phyloP scores from a whole-genome alignment of 2,329 filamentous ascomycete genomes.

The Diaporthe sp. region DNA sequence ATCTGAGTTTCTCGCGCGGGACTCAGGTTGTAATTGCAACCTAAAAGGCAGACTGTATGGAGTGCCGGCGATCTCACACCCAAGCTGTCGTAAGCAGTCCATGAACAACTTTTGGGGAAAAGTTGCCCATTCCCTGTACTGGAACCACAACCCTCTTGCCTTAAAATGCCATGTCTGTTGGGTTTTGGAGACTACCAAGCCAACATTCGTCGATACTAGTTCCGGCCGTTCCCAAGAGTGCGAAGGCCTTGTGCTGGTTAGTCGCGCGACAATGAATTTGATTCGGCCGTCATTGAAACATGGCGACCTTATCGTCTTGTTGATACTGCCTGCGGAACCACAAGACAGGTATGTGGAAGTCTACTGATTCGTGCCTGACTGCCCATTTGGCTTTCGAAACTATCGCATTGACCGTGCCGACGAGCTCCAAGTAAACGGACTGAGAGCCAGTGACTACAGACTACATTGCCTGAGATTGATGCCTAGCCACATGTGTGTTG shows the following conservation, averaged over 20 bases:
- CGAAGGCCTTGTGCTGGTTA: neutral
- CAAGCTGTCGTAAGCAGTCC: neutral
- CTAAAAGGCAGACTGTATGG: neutral
- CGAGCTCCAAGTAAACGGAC: neutral
- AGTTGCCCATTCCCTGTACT: neutral
- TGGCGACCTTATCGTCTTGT: neutral
- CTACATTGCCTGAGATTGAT: neutral
- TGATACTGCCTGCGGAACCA: too few relatives aligned
- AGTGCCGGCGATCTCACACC: neutral
- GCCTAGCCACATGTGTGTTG: too few relatives aligned
- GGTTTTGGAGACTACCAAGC: neutral
- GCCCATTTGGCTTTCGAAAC: neutral
- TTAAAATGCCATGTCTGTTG: neutral
- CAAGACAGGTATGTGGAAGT: neutral
- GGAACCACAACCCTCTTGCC: too few relatives aligned
- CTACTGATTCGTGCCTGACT: neutral
- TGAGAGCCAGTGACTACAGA: neutral
- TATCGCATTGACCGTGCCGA: neutral
- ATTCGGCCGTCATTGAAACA: neutral
- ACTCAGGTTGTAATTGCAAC: neutral
- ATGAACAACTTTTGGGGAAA: too few relatives aligned
- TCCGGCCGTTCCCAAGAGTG: too few relatives aligned
- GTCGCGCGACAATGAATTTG: neutral
- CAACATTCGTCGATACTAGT: neutral
- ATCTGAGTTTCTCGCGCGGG: neutral